A percentile compares a stretch with the other conserved stretches of the same genome.
These are phyloP conservation scores for Flaveria robusta DNA, from an alignment of 129 eudicot species.

Conservation along the genomic window DNA sequence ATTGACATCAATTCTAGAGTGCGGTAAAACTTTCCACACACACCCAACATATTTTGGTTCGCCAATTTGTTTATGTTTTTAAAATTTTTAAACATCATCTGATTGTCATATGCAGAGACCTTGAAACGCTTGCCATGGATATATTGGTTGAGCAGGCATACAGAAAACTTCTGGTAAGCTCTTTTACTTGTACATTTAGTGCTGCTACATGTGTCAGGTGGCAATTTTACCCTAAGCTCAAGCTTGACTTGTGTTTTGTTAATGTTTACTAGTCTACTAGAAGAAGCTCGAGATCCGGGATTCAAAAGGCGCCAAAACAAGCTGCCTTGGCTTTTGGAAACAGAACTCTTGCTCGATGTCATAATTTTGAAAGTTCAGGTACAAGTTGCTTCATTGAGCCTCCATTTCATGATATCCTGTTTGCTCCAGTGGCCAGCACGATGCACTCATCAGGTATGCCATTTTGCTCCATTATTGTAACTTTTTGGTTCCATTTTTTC, in stretches of 20 bases:
- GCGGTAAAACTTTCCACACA: constrained; percentile 44
- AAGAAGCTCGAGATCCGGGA: constrained; percentile 58
- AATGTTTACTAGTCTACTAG: constrained; percentile 55
- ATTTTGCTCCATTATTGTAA: not conserved
- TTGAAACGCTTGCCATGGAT: constrained; percentile 75
- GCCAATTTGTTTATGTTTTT: constrained; percentile 1
- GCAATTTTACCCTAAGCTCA: not conserved
- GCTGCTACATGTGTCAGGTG: not conserved
- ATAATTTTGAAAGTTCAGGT: constrained; percentile 58
- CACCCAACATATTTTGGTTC: not conserved
- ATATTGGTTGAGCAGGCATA: constrained; percentile 69
- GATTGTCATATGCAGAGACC: constrained; percentile 54
- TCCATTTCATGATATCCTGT: constrained; percentile 58
- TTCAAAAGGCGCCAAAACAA: constrained; percentile 61
- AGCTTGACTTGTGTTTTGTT: constrained; percentile 9
- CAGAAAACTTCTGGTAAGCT: constrained; percentile 70
- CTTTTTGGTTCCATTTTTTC: not conserved
- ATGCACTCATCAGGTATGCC: constrained; percentile 39
- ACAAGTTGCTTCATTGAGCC: constrained; percentile 74
- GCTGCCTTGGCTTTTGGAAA: constrained; percentile 68
- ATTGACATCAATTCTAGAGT: constrained; percentile 33
- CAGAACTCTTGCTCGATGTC: constrained; percentile 66
- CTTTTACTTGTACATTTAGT: not conserved
- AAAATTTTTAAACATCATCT: constrained; percentile 6
- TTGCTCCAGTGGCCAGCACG: constrained; percentile 41